Base-by-base conservation (phyloP, 2,329 filamentous ascomycete species). In the Xylaria sp. region DNA sequence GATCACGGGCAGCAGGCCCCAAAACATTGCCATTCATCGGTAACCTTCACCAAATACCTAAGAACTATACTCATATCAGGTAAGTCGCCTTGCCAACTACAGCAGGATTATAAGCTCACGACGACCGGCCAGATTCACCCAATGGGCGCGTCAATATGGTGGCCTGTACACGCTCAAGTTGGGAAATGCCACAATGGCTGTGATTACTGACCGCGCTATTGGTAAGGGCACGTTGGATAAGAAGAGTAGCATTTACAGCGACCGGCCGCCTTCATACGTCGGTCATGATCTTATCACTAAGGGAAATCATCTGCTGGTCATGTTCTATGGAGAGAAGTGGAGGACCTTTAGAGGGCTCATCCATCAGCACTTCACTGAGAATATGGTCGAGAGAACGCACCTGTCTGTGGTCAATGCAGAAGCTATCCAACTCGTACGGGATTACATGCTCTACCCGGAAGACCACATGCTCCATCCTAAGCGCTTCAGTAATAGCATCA, bases 401-500 rank as follows among this genome's bases (percentile, higher is more conserved):
- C 57, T 79, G 2, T 62, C 71, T 0, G 54, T 84, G 0, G 74
- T 78, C 42, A 74, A 84, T 58, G 82, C 83, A 0, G 83, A 86
- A 67, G 78, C 77, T 0, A 72, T 72, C 2, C 81, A 84, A 69
- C 78, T 84, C 74, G 60, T 83, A 4, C 68, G 72, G 9, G 82
- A 84, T 64, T 80, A 79, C 63, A 60, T 80, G 15, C 47, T 73
- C 0, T 59, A 71, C 0, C 81, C 82, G 0, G 73, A 77, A 25
- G 61, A 79, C n/a, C 75, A 78, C 47, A 83, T 83, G 79, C 58
- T 74, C 31, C 80, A 83, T 65, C 77, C 81, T 0, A 79, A 80
- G 64, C 73, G 83, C 2, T 83, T 77, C 61, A 80, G 76, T 52
- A 84, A 84, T 64, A 82, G 79, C 61, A 78, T 83, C 55, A 81